Conservation (phyloP, 2,329 filamentous ascomycete genomes). For the Trichoderma atroviride region DNA sequence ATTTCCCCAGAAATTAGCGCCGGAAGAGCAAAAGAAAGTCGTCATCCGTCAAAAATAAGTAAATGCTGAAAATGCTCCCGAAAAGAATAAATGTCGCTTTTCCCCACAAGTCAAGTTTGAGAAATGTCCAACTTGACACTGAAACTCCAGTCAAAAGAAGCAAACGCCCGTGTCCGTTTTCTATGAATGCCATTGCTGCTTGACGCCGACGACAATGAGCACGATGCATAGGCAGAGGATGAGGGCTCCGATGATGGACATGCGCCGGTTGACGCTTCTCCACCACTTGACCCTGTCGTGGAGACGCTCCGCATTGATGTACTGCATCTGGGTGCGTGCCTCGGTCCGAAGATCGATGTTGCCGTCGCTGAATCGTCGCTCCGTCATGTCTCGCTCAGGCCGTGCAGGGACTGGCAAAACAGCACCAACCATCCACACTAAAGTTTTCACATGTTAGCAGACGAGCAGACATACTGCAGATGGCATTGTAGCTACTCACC, state of each 20-base stretch:
- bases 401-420: conserved; percentile 70
- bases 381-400: conserved; percentile 55
- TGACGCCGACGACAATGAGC: conserved; percentile 56
- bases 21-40: background rate
- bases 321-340: conserved; percentile 39
- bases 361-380: conserved; percentile 48
- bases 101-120: background rate
- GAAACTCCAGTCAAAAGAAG: background rate
- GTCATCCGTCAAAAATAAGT: conserved; percentile 16
- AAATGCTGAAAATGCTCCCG: conserved; percentile 7
- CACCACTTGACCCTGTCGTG: conserved; percentile 61
- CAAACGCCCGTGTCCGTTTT: conserved; percentile 20
- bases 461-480: no score
- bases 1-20: background rate
- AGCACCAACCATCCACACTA: conserved; percentile 81
- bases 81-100: conserved; percentile 1
- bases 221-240: conserved; percentile 56
- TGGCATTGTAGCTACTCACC: conserved; percentile 51
- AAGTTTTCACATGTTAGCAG: conserved; percentile 28
- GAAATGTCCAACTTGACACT: background rate
- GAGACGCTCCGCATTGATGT: conserved; percentile 48
- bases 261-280: conserved; percentile 60
- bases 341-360: conserved; percentile 45
- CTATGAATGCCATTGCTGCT: conserved; percentile 49
- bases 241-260: conserved; percentile 59